Evolutionary conservation across 805 yeast genomes (phyloP).

Genomic region (Kluyveromyces lactis): DNA sequence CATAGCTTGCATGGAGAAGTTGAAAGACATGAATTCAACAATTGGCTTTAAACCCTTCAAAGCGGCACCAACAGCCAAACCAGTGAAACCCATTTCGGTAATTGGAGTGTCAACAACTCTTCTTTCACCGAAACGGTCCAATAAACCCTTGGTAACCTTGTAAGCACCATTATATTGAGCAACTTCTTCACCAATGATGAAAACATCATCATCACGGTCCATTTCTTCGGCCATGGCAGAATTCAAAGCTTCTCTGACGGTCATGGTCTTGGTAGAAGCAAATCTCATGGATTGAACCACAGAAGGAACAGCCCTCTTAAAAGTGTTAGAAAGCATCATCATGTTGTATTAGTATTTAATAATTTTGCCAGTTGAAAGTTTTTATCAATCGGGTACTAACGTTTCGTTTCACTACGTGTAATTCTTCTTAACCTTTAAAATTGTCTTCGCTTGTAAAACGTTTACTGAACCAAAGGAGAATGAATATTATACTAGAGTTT

Average conservation of each 20-base stretch:
- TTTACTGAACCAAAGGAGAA: too few relatives aligned
- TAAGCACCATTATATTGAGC: conserved; percentile 99
- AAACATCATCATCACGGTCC: conserved; percentile 86
- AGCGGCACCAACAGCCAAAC: conserved; percentile 93
- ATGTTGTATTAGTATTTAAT: not conserved
- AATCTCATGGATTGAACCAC: conserved; percentile 11
- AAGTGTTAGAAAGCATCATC: conserved; percentile 1
- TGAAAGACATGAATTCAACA: conserved; percentile 98
- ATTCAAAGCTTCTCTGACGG: conserved; percentile 96
- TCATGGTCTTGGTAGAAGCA: conserved; percentile 51
- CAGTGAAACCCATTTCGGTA: conserved; percentile 98
- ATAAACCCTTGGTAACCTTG: conserved; percentile 89
- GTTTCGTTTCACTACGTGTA: too few relatives aligned
- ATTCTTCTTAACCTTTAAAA: too few relatives aligned
- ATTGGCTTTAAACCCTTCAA: conserved; percentile 93
- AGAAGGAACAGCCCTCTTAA: conserved; percentile 1
- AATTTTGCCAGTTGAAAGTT: too few relatives aligned
- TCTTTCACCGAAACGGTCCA: conserved; percentile 91
- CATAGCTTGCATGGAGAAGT: conserved; percentile 99
- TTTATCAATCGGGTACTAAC: too few relatives aligned
- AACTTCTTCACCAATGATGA: conserved; percentile 97
- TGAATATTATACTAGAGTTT: too few relatives aligned
- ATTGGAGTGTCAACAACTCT: conserved; percentile 95
- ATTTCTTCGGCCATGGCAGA: conserved; percentile 94
- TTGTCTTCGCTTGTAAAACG: too few relatives aligned